Base-by-base conservation (phyloP, 768 basidiomycete genomes). In the Naganishia onofrii region DNA sequence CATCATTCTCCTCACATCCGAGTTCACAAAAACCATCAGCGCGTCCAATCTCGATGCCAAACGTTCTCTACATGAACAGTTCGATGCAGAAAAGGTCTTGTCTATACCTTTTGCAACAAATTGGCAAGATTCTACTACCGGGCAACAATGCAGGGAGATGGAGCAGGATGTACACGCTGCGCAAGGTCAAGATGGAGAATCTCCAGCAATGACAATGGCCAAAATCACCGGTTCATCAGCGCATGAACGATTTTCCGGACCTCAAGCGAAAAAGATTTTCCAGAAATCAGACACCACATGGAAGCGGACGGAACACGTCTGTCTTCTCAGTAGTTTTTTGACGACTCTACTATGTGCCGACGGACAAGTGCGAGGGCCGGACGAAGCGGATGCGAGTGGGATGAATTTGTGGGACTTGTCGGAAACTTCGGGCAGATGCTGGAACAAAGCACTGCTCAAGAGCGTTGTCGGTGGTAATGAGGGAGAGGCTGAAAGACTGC, bases 91-190 rank as follows among this genome's bases (percentile, higher is more conserved):
- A 21, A 42, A 46, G 70, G 6, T 86, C 9, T 84, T 93, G 8
- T 81, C 85, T 2, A 81, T 81, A 1, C 84, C 92, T 67, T 84
- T 88, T 77, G 74, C 87, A 0, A 71, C 77, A 12, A 93, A 93
- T 76, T 94, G 92, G 92, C 91, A 93, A 78, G 92, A 93, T 80
- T 91, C 90, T 0, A 92, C 90, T 0, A 93, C 91, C 0, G 88
- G 87, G 0, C 80, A 82, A 52, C 90, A 93, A 74, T 93, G 92
- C 76, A 82, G 82, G 67, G 85, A 84, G 69, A 81, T 93, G 52
- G 90, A 92, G 75, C 84, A 83, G 0, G 84, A 83, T 44, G 82
- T 89, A 12, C 91, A 91, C 44, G 90, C 90, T 5, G 80, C 17
- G 0, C 38, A 54, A 6, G 44, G 36, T 23, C 60, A 55, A 34